Base-by-base conservation (phyloP, 2,329 filamentous ascomycete species). In the Penicillium sp. region DNA sequence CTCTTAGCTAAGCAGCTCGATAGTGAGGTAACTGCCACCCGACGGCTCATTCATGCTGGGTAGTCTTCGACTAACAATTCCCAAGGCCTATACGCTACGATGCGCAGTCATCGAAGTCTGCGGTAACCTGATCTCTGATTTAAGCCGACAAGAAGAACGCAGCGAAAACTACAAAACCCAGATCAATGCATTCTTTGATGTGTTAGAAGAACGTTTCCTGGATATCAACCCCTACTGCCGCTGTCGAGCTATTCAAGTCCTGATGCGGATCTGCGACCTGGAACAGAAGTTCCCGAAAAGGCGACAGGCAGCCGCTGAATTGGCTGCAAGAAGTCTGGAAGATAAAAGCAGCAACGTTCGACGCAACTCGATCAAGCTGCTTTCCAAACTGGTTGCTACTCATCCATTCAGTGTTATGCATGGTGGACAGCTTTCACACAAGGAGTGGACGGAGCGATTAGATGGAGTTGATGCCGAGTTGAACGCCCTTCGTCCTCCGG, bases 261-360 rank as follows among this genome's bases (percentile, higher is more conserved):
- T 93, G 59, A 80, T 87, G 68, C 91, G 83, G 60, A 77, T 98
- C 9, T 96, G 90, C 57, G 89, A 96, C 41, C 76, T 97, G n/a
- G 88, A 95, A 32, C 87, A 91, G 50, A 97, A 97, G 62, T 96
- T 94, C 57, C 88, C 90, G 25, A 96, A 96, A 69, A 79, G 90
- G 39, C 78, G 93, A 45, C 90, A 96, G 63, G 85, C 79, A 59
- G 91, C 85, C 3, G 86, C 91, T 2, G 88, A 96, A 62, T 74
- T 96, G 17, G 90, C 93, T 1, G 83, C 86, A 41, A 80, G 87
- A 54, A 97, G 91, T 64, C 74, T 98, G 2, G 87, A 96, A 64
- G 94, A 98, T 70, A 97, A 94, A 75, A 97, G 91, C 70, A 98
- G 93, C 67, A 94, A 97, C 57, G 93, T 98, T 20, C 80, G 93